These are phyloP conservation scores for Elsinoe batatas DNA, from an alignment of 2,329 filamentous ascomycete genomes.

Conservation along the genomic window DNA sequence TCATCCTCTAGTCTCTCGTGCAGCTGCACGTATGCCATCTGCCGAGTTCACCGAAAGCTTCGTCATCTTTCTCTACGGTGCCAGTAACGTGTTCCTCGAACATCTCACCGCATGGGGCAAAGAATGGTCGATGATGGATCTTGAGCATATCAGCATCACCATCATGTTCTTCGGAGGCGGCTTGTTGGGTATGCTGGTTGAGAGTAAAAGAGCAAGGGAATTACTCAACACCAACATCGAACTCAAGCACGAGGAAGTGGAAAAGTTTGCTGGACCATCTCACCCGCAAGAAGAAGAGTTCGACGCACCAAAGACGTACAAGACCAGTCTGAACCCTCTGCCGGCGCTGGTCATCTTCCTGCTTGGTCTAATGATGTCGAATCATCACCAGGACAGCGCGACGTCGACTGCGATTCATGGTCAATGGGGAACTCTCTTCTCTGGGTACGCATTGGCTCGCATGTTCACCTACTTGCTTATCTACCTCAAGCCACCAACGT, in stretches of 20 bases:
- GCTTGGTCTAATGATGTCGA: slow-evolving; percentile 89
- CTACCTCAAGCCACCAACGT: slow-evolving; percentile 71
- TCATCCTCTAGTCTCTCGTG: slow-evolving; percentile 47
- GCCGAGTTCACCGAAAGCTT: slow-evolving; percentile 85
- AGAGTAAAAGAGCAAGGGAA: slow-evolving; percentile 47
- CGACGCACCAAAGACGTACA: slow-evolving; percentile 55
- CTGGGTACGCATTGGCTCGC: slow-evolving; percentile 70
- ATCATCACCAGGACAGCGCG: slow-evolving; percentile 75
- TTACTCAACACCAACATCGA: slow-evolving; percentile 37
- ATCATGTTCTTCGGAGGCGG: slow-evolving; percentile 91
- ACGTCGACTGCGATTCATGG: slow-evolving; percentile 84
- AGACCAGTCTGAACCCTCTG: slow-evolving; percentile 75
- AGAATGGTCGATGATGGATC: slow-evolving; percentile 65
- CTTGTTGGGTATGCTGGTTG: slow-evolving; percentile 42
- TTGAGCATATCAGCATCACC: slow-evolving; percentile 89
- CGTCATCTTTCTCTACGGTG: slow-evolving; percentile 82
- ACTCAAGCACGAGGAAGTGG: slow-evolving; percentile 13
- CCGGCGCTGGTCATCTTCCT: slow-evolving; percentile 79
- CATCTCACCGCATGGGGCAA: slow-evolving; percentile 66
- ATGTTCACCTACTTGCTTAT: slow-evolving; percentile 68
- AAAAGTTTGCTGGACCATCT: slow-evolving; percentile 16
- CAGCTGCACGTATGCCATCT: slow-evolving; percentile 54
- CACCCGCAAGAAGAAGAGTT: slow-evolving; percentile 34
- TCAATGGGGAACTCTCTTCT: slow-evolving; percentile 82
- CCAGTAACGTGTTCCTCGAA: slow-evolving; percentile 85